Evolutionary conservation across 495 filamentous ascomycete genomes (phyloP), one percentile per base, ranked within the genome.

Genomic region (Neurospora tetrasperma): DNA sequence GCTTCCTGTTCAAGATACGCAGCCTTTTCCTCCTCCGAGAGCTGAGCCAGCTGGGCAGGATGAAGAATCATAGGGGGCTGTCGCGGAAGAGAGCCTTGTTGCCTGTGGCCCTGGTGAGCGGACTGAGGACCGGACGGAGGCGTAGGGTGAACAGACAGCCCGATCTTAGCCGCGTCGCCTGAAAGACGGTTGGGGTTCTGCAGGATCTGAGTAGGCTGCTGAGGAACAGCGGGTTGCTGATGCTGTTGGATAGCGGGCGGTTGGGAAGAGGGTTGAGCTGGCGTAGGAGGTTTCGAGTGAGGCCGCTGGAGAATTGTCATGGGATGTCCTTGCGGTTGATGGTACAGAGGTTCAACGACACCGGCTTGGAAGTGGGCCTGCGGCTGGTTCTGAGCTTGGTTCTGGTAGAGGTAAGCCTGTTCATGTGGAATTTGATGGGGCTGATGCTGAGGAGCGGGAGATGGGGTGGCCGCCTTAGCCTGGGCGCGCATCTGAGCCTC

Each of bases 401-500:
- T 75, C 18, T 73, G 59, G 62, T 72, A 78, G 44, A 78, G 74
- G 20, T 75, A 81, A 18, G 74, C 76, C 39, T 66, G 72, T 14
- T 76, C 73, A 59, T 81, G 76, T 11, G 81, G 84, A 3, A 76
- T 72, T 31, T 80, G 80, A 66, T 77, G 72, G 38, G 79, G 40
- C 41, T 62, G 54, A 27, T 62, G 54, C 54, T 62, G 54, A 62
- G 76, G 78, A 71, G 78, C 73, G 48, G 82, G 73, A 68, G 79
- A 72, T 18, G 78, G 71, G 69, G 81, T 69, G 66, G 75, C 71
- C 27, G 70, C 74, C 75, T 89, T 88, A 23, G 86, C 81, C 76
- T 93, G 92, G 14, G 89, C 86, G 44, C 93, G 89, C 86, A 99
- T 92, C 76, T 94, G 90, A 42, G 96, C 96, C 83, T 99, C 96